Evolutionary conservation across 2,329 filamentous ascomycete genomes (phyloP).

Genomic region (Chrysosporium keratinophilum): DNA sequence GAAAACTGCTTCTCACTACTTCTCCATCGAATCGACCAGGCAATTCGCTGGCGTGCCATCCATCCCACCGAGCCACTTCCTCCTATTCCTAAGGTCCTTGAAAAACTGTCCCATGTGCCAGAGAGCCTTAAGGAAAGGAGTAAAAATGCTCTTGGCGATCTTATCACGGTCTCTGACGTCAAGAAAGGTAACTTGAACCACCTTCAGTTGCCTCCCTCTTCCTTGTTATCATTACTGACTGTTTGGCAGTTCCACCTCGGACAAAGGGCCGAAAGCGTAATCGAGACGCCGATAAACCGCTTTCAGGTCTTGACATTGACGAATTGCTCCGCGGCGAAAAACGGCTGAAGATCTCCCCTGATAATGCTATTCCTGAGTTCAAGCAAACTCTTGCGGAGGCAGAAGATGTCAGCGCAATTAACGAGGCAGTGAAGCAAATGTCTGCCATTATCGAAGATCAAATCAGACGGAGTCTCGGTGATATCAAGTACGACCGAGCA

Average conservation of each 20-base stretch:
- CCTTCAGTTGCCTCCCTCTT: conserved; percentile 12
- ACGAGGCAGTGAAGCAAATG: conserved; percentile 65
- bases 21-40: conserved; percentile 81
- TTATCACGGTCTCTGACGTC: conserved; percentile 63
- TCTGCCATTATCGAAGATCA: conserved; percentile 56
- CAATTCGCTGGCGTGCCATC: conserved; percentile 70
- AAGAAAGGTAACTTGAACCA: conserved; percentile 56
- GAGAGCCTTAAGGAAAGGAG: conserved; percentile 53
- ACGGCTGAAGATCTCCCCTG: conserved; percentile 45
- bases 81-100: conserved; percentile 53
- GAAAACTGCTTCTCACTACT: conserved; percentile 76
- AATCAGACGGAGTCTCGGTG: conserved; percentile 63
- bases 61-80: conserved; percentile 57
- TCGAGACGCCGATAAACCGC: conserved; percentile 63
- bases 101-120: conserved; percentile 64
- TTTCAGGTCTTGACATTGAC: conserved; percentile 82
- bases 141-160: conserved; percentile 47
- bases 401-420: conserved; percentile 51
- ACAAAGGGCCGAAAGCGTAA: conserved; percentile 59
- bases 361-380: conserved; percentile 84
- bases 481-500: conserved; percentile 61
- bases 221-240: background rate
- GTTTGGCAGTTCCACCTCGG: conserved; percentile 59
- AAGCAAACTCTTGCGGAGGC: conserved; percentile 61
- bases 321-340: conserved; percentile 58